Base-by-base conservation (phyloP, 495 filamentous ascomycete genomes). In the Hypoxylon lienhwacheense region DNA sequence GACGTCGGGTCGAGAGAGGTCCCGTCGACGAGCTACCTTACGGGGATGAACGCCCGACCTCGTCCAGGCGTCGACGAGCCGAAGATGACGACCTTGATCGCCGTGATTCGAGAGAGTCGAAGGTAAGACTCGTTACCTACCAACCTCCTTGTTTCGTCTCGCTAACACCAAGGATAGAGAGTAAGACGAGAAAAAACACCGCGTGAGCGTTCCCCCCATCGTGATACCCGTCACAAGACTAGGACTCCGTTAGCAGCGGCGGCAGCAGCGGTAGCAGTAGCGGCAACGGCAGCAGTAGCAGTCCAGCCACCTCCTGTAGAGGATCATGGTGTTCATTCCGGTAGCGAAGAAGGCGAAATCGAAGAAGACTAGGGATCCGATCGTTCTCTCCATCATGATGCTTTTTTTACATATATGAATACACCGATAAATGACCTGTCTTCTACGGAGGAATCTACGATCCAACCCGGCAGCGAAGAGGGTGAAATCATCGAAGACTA, bases 281-380 rank as follows among this genome's bases (percentile, higher is more conserved):
- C n/a, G n/a, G n/a, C n/a, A n/a, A n/a, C n/a, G n/a, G n/a, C n/a
- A n/a, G n/a, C n/a, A n/a, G n/a, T n/a, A n/a, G n/a, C 73, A 35
- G 64, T 71, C 33, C 68, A 73, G 33, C 56, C 73, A 16, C 72
- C 72, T 16, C 73, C 73, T 20, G 81, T 84, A 59, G 81, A 89
- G 52, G 86, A 91, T 48, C 76, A 81, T 1, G 70, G 66, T 35
- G 80, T 89, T 15, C 84, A 87, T 63, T 88, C 85, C 29, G 93
- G 95, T 25, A 97, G 93, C 61, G 93, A 98, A 71, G 93, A 98
- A 71, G 93, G 93, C 19, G 93, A 98, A 75, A 96, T 98, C 59
- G 93, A 96, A 66, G 93, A 97, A 73, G 90, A 95, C 56, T 90
- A 78, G 66, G 17, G 4, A 26, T 17, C 35, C 35, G 29, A 46